phyloP scores from a whole-genome alignment of 768 basidiomycete genomes.

The Tylopilus subfusipes region DNA sequence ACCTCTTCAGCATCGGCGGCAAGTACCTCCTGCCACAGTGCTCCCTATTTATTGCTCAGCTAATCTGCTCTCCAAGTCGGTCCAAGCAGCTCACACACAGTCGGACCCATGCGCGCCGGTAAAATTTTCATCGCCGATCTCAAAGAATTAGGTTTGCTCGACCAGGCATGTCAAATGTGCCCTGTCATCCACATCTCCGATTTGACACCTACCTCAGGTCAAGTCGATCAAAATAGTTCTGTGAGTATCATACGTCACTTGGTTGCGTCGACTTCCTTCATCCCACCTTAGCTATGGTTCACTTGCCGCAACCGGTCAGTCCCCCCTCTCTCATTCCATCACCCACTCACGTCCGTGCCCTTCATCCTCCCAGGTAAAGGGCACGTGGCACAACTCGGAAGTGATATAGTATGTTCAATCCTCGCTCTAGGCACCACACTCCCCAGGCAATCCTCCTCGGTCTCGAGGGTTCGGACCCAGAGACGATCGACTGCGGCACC shows the following conservation, averaged over 20 bases:
- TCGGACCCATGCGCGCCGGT: slow-evolving; percentile 88
- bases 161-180: slow-evolving; percentile 46
- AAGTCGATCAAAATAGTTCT: slow-evolving; percentile 80
- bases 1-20: slow-evolving; percentile 91
- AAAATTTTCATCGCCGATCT: slow-evolving; percentile 84
- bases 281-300: slow-evolving; percentile 69
- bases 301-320: slow-evolving; percentile 82
- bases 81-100: slow-evolving; percentile 62
- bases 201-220: slow-evolving; percentile 38
- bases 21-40: slow-evolving; percentile 24
- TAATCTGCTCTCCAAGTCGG: slow-evolving; percentile 44
- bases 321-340: background rate
- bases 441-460: slow-evolving; percentile 85
- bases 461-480: slow-evolving; percentile 86
- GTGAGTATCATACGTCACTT: slow-evolving; percentile 39
- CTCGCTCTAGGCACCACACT: slow-evolving; percentile 65
- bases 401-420: slow-evolving; percentile 1
- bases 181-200: background rate
- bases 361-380: slow-evolving; percentile 58
- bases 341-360: slow-evolving; percentile 5
- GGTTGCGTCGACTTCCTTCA: background rate
- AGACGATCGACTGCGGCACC: slow-evolving; percentile 87
- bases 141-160: slow-evolving; percentile 60
- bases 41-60: background rate
- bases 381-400: slow-evolving; percentile 37